Evolutionary conservation across 1,139 yeast genomes (phyloP).

Genomic region (Maudiozyma humilis): DNA sequence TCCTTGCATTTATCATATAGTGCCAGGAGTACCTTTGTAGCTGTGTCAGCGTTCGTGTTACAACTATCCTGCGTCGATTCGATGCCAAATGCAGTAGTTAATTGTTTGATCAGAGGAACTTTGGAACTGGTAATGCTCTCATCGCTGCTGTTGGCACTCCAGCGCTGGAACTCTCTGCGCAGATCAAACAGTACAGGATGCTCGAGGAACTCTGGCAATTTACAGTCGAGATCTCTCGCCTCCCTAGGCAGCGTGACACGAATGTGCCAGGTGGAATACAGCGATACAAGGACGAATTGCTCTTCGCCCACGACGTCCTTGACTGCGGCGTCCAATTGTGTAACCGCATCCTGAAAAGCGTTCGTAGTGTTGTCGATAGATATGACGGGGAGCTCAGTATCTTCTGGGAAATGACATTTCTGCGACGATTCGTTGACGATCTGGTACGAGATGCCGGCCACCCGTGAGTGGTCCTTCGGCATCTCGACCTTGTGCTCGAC

Average conservation of each 20-base stretch:
- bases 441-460: constrained; percentile 21
- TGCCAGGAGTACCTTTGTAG: constrained; percentile 34
- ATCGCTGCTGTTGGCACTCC: constrained; percentile 48
- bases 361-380: constrained; percentile 23
- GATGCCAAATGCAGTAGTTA: neutral
- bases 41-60: constrained; percentile 10
- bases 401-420: constrained; percentile 9
- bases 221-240: constrained; percentile 67
- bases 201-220: constrained; percentile 65
- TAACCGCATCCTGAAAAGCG: constrained; percentile 54
- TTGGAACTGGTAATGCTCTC: neutral
- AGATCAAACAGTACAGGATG: constrained; percentile 74
- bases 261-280: constrained; percentile 56
- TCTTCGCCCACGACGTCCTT: constrained; percentile 34
- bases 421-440: constrained; percentile 20
- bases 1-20: constrained; percentile 51
- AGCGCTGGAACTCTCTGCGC: constrained; percentile 60
- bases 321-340: constrained; percentile 39
- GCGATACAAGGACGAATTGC: constrained; percentile 61
- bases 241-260: constrained; percentile 74
- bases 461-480: constrained; percentile 26
- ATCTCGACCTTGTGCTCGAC: constrained; percentile 22
- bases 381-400: constrained; percentile 8
- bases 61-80: too few species aligned
- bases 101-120: neutral